These are phyloP conservation scores for Metschnikowia noctiluminum DNA, from an alignment of 805 yeast genomes.

Conservation along the genomic window DNA sequence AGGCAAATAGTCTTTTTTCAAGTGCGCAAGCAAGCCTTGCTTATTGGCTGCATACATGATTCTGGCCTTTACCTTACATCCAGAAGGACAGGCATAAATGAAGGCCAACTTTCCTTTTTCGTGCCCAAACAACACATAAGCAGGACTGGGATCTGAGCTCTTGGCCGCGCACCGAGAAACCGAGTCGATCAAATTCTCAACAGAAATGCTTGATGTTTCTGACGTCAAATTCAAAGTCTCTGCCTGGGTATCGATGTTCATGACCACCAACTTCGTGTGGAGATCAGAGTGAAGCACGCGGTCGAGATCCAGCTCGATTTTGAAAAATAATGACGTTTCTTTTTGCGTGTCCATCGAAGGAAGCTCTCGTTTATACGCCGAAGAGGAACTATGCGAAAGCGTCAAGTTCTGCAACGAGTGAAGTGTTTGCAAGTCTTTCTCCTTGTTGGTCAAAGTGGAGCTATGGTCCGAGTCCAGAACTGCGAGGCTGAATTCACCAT, in stretches of 20 bases:
- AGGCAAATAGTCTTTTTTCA: conserved; percentile 34
- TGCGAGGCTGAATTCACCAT: conserved; percentile 40
- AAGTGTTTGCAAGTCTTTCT: conserved; percentile 47
- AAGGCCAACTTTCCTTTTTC: conserved; percentile 46
- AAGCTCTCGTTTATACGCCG: conserved; percentile 22
- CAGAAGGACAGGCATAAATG: conserved; percentile 86
- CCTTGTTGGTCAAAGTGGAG: conserved; percentile 58
- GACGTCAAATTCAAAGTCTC: conserved; percentile 39
- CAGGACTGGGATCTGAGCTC: conserved; percentile 41
- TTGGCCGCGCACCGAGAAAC: conserved; percentile 25
- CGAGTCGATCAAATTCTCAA: conserved; percentile 20
- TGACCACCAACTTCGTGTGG: conserved; percentile 37
- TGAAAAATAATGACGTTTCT: conserved; percentile 12
- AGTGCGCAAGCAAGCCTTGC: conserved; percentile 52
- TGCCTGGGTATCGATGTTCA: conserved; percentile 45
- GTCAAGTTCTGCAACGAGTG: conserved; percentile 32
- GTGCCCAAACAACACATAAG: conserved; percentile 52
- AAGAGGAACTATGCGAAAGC: conserved; percentile 18
- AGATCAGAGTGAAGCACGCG: conserved; percentile 17
- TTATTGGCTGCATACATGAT: conserved; percentile 89
- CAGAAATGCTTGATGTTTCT: conserved; percentile 19
- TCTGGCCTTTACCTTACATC: conserved; percentile 83
- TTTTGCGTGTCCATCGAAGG: conserved; percentile 32
- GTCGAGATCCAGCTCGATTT: conserved; percentile 21
- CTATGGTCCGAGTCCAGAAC: conserved; percentile 20